Evolutionary conservation across 1,284 basidiomycete genomes (phyloP).

Genomic region (Malassezia brasiliensis): DNA sequence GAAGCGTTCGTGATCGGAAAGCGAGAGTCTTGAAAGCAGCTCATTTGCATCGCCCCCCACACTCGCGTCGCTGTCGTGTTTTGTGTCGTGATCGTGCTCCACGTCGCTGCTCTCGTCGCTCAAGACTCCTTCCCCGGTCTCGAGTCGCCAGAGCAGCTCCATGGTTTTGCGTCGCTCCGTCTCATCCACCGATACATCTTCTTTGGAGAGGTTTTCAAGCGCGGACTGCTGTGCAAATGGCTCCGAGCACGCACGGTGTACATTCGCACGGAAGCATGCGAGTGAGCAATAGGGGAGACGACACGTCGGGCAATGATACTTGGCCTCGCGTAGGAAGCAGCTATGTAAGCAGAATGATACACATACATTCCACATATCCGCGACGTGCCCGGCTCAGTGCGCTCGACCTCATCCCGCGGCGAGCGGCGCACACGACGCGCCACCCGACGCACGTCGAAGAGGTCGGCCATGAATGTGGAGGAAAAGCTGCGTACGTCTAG

Average conservation of each 20-base stretch:
- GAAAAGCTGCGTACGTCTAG: not conserved
- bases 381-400: conserved; percentile 6
- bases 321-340: conserved; percentile 22
- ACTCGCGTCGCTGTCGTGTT: conserved; percentile 18
- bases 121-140: conserved; percentile 9
- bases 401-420: not conserved
- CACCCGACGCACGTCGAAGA: conserved; percentile 31
- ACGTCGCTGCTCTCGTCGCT: not conserved
- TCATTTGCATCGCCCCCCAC: conserved; percentile 18
- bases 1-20: conserved; percentile 21
- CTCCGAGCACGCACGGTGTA: conserved; percentile 25
- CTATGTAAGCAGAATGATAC: not conserved
- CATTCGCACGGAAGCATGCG: conserved; percentile 24
- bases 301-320: conserved; percentile 37
- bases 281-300: conserved; percentile 37
- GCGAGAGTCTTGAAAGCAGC: conserved; percentile 25
- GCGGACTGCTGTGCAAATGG: conserved; percentile 19
- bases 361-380: conserved; percentile 29
- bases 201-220: conserved; percentile 1
- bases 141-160: conserved; percentile 3
- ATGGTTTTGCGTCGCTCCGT: conserved; percentile 9
- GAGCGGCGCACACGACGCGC: conserved; percentile 1
- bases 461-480: conserved; percentile 25
- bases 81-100: conserved; percentile 8
- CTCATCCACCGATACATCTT: conserved; percentile 12